Conservation (phyloP, 2,329 filamentous ascomycete genomes). For the Fusarium pseudocircinatum region DNA sequence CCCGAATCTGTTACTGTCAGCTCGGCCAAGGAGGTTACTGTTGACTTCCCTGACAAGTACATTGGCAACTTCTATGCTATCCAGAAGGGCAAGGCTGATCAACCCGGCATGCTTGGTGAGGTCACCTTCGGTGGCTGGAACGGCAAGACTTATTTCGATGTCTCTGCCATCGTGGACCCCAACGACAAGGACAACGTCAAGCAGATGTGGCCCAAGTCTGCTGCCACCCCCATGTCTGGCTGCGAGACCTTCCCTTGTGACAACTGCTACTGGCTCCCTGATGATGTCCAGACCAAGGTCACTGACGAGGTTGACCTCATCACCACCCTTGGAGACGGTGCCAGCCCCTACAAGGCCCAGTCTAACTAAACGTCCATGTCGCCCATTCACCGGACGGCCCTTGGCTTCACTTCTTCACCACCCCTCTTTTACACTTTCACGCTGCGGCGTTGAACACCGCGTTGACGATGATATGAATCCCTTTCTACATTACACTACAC, state of each 20-base stretch:
- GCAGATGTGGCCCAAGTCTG: constrained; percentile 59
- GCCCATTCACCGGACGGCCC: constrained; percentile 22
- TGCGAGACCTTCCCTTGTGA: constrained; percentile 63
- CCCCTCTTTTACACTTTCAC: constrained; percentile 13
- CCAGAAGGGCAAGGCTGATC: constrained; percentile 53
- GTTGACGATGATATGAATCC: constrained; percentile 41
- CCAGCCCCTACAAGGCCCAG: constrained; percentile 29
- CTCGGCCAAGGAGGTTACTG: constrained; percentile 51
- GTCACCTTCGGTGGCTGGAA: constrained; percentile 59
- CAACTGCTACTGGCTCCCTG: constrained; percentile 62
- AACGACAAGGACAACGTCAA: constrained; percentile 62
- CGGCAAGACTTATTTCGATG: constrained; percentile 65
- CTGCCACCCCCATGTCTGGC: constrained; percentile 56
- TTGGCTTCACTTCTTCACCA: constrained; percentile 20
- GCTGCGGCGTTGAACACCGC: constrained; percentile 43
- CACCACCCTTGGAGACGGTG: constrained; percentile 58
- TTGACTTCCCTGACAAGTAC: constrained; percentile 56
- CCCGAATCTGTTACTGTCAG: constrained; percentile 54
- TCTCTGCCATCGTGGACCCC: constrained; percentile 66
- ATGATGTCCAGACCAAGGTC: constrained; percentile 66
- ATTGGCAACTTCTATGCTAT: constrained; percentile 63
- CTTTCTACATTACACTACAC: constrained; percentile 29
- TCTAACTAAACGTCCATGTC: constrained; percentile 18
- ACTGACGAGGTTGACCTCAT: constrained; percentile 60
- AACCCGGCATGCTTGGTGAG: constrained; percentile 63